Base-by-base conservation (phyloP, 306 rosid genomes). In the Canavalia ensiformis region DNA sequence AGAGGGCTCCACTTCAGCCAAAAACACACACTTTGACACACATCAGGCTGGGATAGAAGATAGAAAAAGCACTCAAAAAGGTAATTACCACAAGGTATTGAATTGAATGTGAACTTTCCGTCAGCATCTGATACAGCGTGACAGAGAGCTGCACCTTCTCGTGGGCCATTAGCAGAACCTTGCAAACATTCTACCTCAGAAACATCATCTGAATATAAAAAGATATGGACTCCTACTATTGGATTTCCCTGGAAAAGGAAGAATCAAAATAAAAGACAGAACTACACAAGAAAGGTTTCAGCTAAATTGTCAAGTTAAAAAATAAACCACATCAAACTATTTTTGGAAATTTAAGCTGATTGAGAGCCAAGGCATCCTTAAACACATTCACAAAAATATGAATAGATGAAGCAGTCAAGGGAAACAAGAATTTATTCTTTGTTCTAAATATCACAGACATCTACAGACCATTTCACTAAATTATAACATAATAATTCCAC, bases 1-100 rank as follows among this genome's bases (percentile, higher is more conserved):
- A 68, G 18, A 73, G 72, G 52, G 59, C 41, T 46, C 63, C 62
- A 72, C 57, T 76, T 56, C 77, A 47, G 68, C 31, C 18, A 72
- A 59, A 31, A 59, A 76, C 35, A 70, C 29, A 31, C 8, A 45
- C 25, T 54, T 57, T 31, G 39, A 56, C 31, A 68, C 9, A 54
- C 64, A 56, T 55, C 6, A 57, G 66, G 59, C n/a, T 10, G 8
- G 84, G 58, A 41, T 25, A n/a, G 42, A 57, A 56, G 64, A 56
- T 10, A 74, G 59, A 68, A 79, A 46, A 79, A 45, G 60, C 55
- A 75, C 54, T 64, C 60, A 82, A 55, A 82, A 58, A 44, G 75
- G 64, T 6, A 89, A 62, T 87, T 93, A 95, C 99, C 99, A 75
- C 99, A 95, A 25, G 99, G 99, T 81, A 93, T 62, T 18, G 97